phyloP scores from a whole-genome alignment of 148 eudicot genomes.

The Simmondsia chinensis region DNA sequence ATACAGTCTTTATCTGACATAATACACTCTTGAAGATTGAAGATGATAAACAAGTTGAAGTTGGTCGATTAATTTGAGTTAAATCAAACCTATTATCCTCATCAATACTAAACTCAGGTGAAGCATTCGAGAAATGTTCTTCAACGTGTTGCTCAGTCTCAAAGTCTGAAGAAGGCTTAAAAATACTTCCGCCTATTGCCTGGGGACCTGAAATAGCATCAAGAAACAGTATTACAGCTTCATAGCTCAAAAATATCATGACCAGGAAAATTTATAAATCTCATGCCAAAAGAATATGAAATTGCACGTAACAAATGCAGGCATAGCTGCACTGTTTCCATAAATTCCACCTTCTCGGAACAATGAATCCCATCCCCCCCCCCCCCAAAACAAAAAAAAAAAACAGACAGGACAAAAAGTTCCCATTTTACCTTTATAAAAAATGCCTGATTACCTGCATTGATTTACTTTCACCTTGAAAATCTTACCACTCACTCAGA shows the following conservation, averaged over 20 bases:
- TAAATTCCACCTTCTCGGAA: no score
- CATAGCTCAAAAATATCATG: background rate
- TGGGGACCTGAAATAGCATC: slow-evolving; percentile 8
- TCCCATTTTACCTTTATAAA: no score
- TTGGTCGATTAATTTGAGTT: slow-evolving; percentile 10
- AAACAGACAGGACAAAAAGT: no score
- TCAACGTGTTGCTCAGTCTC: slow-evolving; percentile 17
- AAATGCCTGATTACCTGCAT: no score
- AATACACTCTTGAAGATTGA: slow-evolving; percentile 34
- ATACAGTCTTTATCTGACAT: slow-evolving; percentile 22
- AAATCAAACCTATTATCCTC: slow-evolving; percentile 10
- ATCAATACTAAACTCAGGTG: slow-evolving; percentile 17
- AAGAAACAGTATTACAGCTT: background rate
- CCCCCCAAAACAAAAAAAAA: no score
- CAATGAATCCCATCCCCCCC: no score
- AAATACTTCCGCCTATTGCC: slow-evolving; percentile 11
- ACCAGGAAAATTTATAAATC: no score
- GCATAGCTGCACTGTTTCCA: no score
- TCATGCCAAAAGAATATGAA: no score
- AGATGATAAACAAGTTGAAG: slow-evolving; percentile 9
- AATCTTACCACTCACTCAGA: no score
- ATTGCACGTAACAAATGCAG: no score
- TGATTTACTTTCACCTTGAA: no score
- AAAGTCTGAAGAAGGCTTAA: slow-evolving; percentile 13
- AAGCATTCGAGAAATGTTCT: slow-evolving; percentile 21